Evolutionary conservation across 1,284 basidiomycete genomes (phyloP).

Genomic region (Thecaphora thlaspeos): DNA sequence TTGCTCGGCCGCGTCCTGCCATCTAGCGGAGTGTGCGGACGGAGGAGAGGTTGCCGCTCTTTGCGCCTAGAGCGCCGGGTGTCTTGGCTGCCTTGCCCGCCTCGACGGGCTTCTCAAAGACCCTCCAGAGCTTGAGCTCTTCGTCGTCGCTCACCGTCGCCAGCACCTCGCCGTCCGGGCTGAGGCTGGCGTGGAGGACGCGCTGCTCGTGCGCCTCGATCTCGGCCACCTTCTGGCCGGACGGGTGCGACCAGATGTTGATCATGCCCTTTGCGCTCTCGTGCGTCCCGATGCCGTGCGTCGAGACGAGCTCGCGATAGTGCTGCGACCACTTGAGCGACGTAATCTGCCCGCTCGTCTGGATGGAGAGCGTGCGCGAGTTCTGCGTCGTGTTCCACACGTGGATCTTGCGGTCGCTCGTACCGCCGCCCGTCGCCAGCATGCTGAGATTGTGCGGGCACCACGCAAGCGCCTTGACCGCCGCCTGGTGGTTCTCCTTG

Average conservation of each 20-base stretch:
- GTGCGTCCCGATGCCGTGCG: conserved; percentile 68
- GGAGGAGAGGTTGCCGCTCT: conserved; percentile 10
- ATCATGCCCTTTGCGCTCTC: conserved; percentile 45
- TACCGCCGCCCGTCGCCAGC: conserved; percentile 90
- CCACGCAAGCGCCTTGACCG: conserved; percentile 77
- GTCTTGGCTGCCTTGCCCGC: conserved; percentile 24
- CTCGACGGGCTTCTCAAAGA: conserved; percentile 51
- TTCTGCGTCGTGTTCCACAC: conserved; percentile 67
- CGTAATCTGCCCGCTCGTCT: conserved; percentile 74
- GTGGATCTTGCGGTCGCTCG: conserved; percentile 88
- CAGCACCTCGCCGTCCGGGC: conserved; percentile 54
- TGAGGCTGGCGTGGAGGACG: conserved; percentile 45
- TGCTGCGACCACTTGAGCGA: conserved; percentile 85
- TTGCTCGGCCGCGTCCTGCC: no score
- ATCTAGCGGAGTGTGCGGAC: conserved; percentile 32
- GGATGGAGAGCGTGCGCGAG: conserved; percentile 50
- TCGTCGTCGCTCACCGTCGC: conserved; percentile 55
- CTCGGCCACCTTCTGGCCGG: conserved; percentile 47
- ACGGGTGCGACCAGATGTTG: conserved; percentile 54
- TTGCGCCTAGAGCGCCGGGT: conserved; percentile 10
- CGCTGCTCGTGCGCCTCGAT: conserved; percentile 54
- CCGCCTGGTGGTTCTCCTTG: conserved; percentile 67
- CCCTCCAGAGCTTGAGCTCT: conserved; percentile 55
- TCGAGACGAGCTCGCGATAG: conserved; percentile 84
- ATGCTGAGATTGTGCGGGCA: conserved; percentile 93